A percentile compares a stretch with the other conserved stretches of the same genome.
Conservation (phyloP, 768 basidiomycete species). For the Tricholoma flavovirens region DNA sequence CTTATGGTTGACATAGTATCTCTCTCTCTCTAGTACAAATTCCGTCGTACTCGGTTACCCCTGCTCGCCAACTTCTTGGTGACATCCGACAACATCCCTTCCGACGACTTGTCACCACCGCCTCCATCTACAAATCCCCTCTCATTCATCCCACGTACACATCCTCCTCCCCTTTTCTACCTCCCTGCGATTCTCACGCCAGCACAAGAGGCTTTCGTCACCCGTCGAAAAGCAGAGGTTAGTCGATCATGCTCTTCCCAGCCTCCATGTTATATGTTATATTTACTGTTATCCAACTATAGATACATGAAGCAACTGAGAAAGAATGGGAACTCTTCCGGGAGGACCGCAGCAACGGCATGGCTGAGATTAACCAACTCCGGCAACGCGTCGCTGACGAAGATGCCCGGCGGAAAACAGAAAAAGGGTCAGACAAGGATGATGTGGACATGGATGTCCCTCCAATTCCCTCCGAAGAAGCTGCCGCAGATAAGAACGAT, state of each 20-base stretch:
- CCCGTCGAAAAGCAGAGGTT: conserved; percentile 59
- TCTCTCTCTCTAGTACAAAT: conserved; percentile 50
- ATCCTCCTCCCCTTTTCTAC: conserved; percentile 76
- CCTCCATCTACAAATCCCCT: conserved; percentile 32
- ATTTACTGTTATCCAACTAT: conserved; percentile 3
- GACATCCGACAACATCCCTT: conserved; percentile 64
- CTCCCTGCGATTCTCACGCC: conserved; percentile 65
- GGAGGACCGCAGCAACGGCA: conserved; percentile 50
- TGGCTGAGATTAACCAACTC: conserved; percentile 57
- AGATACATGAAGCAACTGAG: conserved; percentile 60
- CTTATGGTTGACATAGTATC: background rate
- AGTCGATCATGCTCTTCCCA: conserved; percentile 8
- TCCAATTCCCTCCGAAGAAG: conserved; percentile 6
- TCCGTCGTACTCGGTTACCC: conserved; percentile 66
- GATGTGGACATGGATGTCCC: conserved; percentile 32
- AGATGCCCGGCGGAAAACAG: conserved; percentile 45
- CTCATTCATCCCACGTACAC: conserved; percentile 49
- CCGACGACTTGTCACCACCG: conserved; percentile 30
- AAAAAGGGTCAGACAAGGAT: conserved; percentile 25
- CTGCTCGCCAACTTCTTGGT: conserved; percentile 68
- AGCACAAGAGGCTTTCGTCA: conserved; percentile 64
- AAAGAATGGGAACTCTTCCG: conserved; percentile 65
- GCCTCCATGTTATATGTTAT: conserved; percentile 3
- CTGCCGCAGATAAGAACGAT: conserved; percentile 1
- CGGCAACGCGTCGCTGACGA: conserved; percentile 64